Evolutionary conservation across 106 monocot species (phyloP).

Genomic region (Narthecium ossifragum): DNA sequence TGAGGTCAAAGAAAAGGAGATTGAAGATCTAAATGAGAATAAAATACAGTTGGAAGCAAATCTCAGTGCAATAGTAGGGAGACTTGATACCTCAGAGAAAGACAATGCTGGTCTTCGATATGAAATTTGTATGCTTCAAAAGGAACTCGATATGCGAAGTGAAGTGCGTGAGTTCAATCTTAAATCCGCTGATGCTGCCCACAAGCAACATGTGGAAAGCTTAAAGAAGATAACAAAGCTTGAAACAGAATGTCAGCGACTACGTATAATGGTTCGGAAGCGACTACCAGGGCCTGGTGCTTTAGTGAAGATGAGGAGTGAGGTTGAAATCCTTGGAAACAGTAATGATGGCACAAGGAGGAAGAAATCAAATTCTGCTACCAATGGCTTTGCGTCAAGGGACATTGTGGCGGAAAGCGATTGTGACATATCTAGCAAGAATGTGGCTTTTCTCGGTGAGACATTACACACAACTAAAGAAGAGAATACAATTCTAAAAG

Average conservation of each 20-base stretch:
- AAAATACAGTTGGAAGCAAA: constrained; percentile 32
- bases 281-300: constrained; percentile 52
- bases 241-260: constrained; percentile 63
- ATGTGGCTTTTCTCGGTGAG: constrained; percentile 25
- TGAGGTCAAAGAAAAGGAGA: constrained; percentile 32
- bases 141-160: constrained; percentile 60
- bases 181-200: constrained; percentile 47
- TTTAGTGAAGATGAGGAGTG: constrained; percentile 65
- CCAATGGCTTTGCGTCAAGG: neutral
- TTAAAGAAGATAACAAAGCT: constrained; percentile 51
- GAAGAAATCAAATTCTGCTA: constrained; percentile 19
- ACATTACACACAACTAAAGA: constrained; percentile 45
- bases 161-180: constrained; percentile 56
- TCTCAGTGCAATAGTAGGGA: constrained; percentile 21
- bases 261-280: constrained; percentile 58
- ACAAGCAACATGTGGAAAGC: constrained; percentile 38
- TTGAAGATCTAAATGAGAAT: constrained; percentile 39
- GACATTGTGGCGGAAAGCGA: constrained; percentile 6
- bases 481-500: constrained; percentile 63
- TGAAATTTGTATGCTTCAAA: constrained; percentile 65
- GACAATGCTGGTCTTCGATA: constrained; percentile 51
- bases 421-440: constrained; percentile 25
- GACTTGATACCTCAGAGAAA: constrained; percentile 44
- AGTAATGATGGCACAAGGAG: constrained; percentile 11
- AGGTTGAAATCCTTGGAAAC: constrained; percentile 40